These are phyloP conservation scores for Hypholoma fasciculare DNA, from an alignment of 768 basidiomycete genomes.

Conservation along the genomic window DNA sequence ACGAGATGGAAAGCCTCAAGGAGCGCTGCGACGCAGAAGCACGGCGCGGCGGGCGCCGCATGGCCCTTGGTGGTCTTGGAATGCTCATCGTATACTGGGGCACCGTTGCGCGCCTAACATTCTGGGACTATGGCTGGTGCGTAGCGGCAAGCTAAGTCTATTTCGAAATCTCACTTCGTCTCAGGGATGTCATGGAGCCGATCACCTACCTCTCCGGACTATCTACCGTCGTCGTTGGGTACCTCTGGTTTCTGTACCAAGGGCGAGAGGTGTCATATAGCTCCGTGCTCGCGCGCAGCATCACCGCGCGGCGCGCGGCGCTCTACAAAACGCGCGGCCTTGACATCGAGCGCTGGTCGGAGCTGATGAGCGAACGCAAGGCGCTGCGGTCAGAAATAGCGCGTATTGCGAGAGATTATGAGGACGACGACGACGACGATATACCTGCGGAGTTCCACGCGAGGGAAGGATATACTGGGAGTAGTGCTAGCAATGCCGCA, in stretches of 20 bases:
- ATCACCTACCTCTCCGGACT: constrained; percentile 67
- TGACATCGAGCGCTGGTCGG: constrained; percentile 62
- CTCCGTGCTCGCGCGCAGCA: constrained; percentile 57
- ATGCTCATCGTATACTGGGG: constrained; percentile 67
- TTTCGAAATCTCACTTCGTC: neutral
- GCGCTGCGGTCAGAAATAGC: constrained; percentile 51
- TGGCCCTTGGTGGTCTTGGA: constrained; percentile 60
- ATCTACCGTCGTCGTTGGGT: constrained; percentile 60
- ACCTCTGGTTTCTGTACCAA: constrained; percentile 64
- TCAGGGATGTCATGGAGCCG: constrained; percentile 71
- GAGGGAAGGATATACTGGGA: too few species aligned
- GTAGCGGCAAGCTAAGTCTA: neutral
- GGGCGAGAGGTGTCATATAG: constrained; percentile 67
- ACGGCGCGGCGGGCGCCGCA: constrained; percentile 51
- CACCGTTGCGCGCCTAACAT: constrained; percentile 61
- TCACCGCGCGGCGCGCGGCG: constrained; percentile 54
- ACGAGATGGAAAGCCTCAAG: constrained; percentile 55
- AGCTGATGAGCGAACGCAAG: constrained; percentile 51
- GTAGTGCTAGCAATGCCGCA: too few species aligned
- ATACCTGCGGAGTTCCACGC: too few species aligned
- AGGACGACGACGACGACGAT: constrained; percentile 29
- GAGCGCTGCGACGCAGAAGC: constrained; percentile 55
- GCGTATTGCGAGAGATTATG: constrained; percentile 63
- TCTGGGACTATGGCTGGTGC: constrained; percentile 60
- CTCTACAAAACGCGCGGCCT: constrained; percentile 59